Conservation (phyloP, 352 stramenopile genomes). For the Globisporangium splendens region DNA sequence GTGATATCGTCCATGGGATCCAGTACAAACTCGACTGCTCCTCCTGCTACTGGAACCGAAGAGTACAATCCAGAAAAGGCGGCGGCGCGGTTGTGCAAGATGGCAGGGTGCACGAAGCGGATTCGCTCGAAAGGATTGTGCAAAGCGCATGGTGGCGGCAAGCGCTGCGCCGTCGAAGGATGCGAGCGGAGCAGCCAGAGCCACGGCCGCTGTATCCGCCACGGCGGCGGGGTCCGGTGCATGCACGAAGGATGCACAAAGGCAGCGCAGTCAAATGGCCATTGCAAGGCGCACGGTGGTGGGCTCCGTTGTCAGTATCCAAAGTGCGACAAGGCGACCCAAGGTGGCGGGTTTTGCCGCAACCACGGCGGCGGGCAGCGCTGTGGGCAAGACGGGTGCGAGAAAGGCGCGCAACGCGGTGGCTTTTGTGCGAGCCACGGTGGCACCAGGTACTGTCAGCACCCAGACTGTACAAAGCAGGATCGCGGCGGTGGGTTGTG, state of each 20-base stretch:
- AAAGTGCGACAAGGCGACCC: slow-evolving; percentile 9
- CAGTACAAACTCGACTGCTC: background rate
- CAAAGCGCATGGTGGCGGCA: slow-evolving; percentile 14
- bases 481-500: slow-evolving; percentile 86
- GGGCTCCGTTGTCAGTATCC: slow-evolving; percentile 12
- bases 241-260: slow-evolving; percentile 7
- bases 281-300: slow-evolving; percentile 16
- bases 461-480: slow-evolving; percentile 76
- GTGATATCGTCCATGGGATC: background rate
- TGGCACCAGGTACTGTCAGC: slow-evolving; percentile 10
- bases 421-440: slow-evolving; percentile 15
- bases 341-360: slow-evolving; percentile 13
- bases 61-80: slow-evolving; percentile 11
- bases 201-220: slow-evolving; percentile 14
- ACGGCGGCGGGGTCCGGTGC: slow-evolving; percentile 15
- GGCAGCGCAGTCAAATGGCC: slow-evolving; percentile 14
- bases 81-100: slow-evolving; percentile 8
- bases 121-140: slow-evolving; percentile 15
- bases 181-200: slow-evolving; percentile 14
- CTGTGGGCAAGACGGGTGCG: slow-evolving; percentile 6
- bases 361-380: slow-evolving; percentile 14
- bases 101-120: slow-evolving; percentile 2
- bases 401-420: slow-evolving; percentile 15
- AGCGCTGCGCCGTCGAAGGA: slow-evolving; percentile 8
- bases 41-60: background rate